A percentile compares a stretch with the other conserved stretches of the same genome.
phyloP scores from a whole-genome alignment of 2,329 filamentous ascomycete genomes.

The Thermothelomyces thermophilus region DNA sequence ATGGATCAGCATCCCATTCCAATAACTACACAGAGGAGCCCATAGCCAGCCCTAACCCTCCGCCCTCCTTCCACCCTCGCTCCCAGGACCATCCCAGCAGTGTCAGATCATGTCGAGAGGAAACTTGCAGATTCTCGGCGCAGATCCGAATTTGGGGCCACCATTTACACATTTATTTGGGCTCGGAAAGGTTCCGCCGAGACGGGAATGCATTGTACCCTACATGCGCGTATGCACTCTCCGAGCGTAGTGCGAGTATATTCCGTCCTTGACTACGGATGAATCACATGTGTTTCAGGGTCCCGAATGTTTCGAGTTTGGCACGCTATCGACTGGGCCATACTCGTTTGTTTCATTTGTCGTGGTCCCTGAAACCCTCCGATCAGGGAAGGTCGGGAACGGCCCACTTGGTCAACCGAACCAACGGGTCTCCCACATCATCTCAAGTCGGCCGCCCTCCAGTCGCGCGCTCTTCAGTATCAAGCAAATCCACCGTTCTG shows the following conservation, averaged over 20 bases:
- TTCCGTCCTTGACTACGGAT: too few relatives aligned
- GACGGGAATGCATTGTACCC: background rate
- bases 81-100: background rate
- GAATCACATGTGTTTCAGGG: too few relatives aligned
- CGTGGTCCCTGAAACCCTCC: too few relatives aligned
- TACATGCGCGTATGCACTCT: background rate
- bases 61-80: background rate
- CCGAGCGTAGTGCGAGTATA: too few relatives aligned
- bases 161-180: too few relatives aligned
- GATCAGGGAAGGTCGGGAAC: background rate
- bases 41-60: constrained; percentile 15
- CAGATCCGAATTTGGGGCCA: constrained; percentile 14
- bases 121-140: constrained; percentile 5
- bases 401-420: background rate
- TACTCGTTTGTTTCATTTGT: background rate
- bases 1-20: constrained; percentile 3
- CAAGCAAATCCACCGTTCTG: background rate
- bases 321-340: constrained; percentile 5
- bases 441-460: background rate
- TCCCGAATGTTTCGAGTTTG: background rate
- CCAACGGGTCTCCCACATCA: background rate
- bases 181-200: constrained; percentile 1
- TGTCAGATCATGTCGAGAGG: constrained; percentile 4
- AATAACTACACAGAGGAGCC: too few relatives aligned
- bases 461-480: too few relatives aligned